These are phyloP conservation scores for Bolboschoenoplectus hybrid DNA, from an alignment of 202 grass and related monocot species.

Conservation along the genomic window DNA sequence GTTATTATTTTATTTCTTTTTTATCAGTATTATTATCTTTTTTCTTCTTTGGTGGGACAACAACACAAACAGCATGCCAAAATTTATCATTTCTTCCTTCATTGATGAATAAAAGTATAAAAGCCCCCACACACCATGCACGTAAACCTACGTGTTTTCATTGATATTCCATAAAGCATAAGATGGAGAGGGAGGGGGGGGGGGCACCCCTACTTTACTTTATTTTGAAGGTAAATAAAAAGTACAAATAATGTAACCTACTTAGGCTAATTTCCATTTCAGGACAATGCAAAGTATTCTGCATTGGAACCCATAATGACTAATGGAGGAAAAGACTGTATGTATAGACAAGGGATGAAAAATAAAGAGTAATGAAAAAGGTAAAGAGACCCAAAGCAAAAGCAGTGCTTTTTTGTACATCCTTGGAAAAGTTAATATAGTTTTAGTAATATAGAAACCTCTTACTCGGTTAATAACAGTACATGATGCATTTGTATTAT, in stretches of 20 bases:
- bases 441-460: neutral
- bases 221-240: neutral
- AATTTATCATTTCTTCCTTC: neutral
- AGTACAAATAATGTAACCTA: neutral
- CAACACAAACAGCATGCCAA: neutral
- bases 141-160: neutral
- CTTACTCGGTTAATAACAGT: neutral
- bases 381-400: neutral
- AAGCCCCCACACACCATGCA: slow-evolving; percentile 28
- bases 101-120: neutral
- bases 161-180: slow-evolving; percentile 10
- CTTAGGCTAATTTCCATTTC: neutral
- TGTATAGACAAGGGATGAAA: neutral
- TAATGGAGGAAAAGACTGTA: neutral
- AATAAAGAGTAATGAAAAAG: neutral
- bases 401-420: neutral
- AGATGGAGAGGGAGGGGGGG: neutral
- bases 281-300: neutral
- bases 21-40: neutral
- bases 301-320: neutral
- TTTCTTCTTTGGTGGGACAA: neutral
- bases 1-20: too few relatives aligned
- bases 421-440: neutral
- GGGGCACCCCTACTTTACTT: neutral
- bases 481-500: neutral